A percentile compares a stretch with the other conserved stretches of the same genome.
These are phyloP conservation scores for Aspergillus conjunctus DNA, from an alignment of 495 filamentous ascomycete species.

Conservation along the genomic window DNA sequence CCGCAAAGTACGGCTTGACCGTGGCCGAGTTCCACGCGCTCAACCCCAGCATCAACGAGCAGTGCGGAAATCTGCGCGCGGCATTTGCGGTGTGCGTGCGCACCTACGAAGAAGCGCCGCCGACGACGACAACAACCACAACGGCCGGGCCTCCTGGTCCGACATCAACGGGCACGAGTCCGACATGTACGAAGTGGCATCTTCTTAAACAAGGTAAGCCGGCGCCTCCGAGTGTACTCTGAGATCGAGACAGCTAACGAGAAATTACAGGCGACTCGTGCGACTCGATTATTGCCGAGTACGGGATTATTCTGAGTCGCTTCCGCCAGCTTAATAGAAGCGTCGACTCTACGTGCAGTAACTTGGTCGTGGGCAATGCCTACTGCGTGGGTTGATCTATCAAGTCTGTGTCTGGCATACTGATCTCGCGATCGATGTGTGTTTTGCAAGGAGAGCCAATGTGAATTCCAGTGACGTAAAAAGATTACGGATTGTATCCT, in stretches of 20 bases:
- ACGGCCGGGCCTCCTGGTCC: constrained; percentile 6
- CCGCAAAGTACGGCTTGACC: constrained; percentile 4
- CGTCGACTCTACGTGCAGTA: constrained; percentile 2
- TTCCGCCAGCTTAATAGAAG: constrained; percentile 9
- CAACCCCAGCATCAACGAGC: constrained; percentile 1
- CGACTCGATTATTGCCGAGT: constrained; percentile 4
- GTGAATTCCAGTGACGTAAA: no score
- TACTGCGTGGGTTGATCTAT: constrained; percentile 7
- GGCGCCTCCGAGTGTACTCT: background rate
- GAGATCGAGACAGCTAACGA: background rate
- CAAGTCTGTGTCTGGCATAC: background rate
- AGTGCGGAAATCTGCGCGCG: constrained; percentile 1
- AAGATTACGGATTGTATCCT: no score
- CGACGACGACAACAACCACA: constrained; percentile 6
- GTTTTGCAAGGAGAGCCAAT: no score
- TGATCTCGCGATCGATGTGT: no score
- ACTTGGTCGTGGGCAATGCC: constrained; percentile 4
- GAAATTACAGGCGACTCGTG: constrained; percentile 7
- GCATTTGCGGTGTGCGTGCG: constrained; percentile 1
- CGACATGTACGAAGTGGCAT: constrained; percentile 8
- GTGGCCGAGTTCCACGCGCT: background rate
- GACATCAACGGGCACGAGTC: background rate
- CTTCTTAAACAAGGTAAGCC: background rate
- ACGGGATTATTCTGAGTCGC: constrained; percentile 6
- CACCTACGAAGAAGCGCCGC: background rate